phyloP scores from a whole-genome alignment of 2,329 filamentous ascomycete genomes.

The Colletotrichum navitas region DNA sequence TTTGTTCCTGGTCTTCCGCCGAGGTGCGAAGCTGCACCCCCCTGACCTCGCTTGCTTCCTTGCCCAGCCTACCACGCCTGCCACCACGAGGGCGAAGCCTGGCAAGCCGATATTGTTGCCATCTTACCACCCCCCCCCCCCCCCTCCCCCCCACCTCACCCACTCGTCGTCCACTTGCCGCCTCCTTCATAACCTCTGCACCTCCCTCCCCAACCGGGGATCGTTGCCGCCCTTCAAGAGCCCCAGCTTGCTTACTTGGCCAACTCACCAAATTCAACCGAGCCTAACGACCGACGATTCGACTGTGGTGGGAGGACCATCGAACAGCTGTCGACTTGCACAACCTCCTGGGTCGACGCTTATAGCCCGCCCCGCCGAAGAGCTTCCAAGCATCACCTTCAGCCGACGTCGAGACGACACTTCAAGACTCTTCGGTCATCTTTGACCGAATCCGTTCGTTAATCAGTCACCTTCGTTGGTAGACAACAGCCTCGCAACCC shows the following conservation, averaged over 20 bases:
- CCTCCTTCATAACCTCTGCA: slow-evolving; percentile 23
- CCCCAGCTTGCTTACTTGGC: slow-evolving; percentile 28
- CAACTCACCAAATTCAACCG: slow-evolving; percentile 14
- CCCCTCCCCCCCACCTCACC: slow-evolving; percentile 12
- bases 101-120: slow-evolving; percentile 38
- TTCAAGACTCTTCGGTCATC: not conserved
- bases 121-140: not conserved
- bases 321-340: not conserved
- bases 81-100: slow-evolving; percentile 32
- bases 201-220: slow-evolving; percentile 27
- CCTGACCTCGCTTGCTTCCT: slow-evolving; percentile 24
- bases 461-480: slow-evolving; percentile 19
- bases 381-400: not conserved
- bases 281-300: slow-evolving; percentile 10
- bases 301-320: slow-evolving; percentile 2
- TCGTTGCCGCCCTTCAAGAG: slow-evolving; percentile 24
- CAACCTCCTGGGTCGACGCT: not conserved
- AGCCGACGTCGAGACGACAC: not conserved
- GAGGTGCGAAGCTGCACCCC: slow-evolving; percentile 6
- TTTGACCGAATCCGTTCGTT: slow-evolving; percentile 32
- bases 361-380: slow-evolving; percentile 1
- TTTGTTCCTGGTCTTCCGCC: slow-evolving; percentile 29
- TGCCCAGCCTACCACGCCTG: slow-evolving; percentile 10
- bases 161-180: slow-evolving; percentile 6
- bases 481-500: not conserved